Evolutionary conservation across 192 early-diverging fungal genomes (phyloP).

Genomic region (Coemansia sp.): DNA sequence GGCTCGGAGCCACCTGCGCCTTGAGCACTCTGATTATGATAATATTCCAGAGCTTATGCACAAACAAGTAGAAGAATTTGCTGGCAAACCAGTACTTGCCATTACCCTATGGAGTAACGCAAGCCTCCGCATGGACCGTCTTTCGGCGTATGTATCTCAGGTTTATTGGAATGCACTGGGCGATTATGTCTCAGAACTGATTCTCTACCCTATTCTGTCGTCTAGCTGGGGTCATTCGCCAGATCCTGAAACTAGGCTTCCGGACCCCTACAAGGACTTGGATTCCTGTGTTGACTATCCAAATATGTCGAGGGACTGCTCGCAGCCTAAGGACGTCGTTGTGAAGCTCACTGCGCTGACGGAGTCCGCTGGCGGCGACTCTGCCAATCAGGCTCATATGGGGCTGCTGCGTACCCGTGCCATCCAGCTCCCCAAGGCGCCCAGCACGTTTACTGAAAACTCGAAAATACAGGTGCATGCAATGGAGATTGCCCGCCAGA

Average conservation of each 20-base stretch:
- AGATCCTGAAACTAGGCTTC: constrained; percentile 25
- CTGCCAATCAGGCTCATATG: constrained; percentile 12
- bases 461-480: constrained; percentile 49
- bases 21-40: constrained; percentile 21
- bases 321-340: constrained; percentile 12
- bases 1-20: constrained; percentile 32
- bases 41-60: constrained; percentile 30
- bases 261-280: constrained; percentile 35
- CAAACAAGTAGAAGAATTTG: constrained; percentile 41
- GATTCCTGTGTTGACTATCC: constrained; percentile 16
- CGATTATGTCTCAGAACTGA: constrained; percentile 51
- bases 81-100: constrained; percentile 39
- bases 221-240: constrained; percentile 34
- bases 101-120: constrained; percentile 49
- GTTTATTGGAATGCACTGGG: constrained; percentile 53
- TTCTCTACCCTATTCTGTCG: constrained; percentile 45
- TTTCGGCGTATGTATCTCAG: constrained; percentile 43
- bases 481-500: constrained; percentile 52
- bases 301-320: background rate
- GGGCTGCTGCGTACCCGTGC: constrained; percentile 32
- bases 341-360: constrained; percentile 25
- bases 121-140: constrained; percentile 36
- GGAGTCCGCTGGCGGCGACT: constrained; percentile 1
- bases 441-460: constrained; percentile 44
- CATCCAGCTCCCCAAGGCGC: constrained; percentile 17